Percentiles rank a stretch among this genome's conserved stretches.
Evolutionary conservation across 2,329 filamentous ascomycete species (phyloP).

Genomic region (Neofusicoccum sp.): DNA sequence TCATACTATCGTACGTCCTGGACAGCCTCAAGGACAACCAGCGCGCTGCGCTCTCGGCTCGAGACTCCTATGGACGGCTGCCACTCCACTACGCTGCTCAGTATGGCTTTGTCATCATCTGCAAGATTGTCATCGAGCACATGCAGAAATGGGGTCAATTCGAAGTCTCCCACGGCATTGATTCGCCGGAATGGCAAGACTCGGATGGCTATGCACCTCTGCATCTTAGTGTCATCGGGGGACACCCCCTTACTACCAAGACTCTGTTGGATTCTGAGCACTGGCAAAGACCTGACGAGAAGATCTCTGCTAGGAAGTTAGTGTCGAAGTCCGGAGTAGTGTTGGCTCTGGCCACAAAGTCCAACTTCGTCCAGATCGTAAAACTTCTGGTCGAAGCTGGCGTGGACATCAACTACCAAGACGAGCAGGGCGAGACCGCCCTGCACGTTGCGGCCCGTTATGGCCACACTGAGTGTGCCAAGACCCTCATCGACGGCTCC

Average conservation of each 20-base stretch:
- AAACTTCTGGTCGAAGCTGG: conserved; percentile 84
- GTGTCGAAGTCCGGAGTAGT: conserved; percentile 84
- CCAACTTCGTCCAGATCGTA: conserved; percentile 82
- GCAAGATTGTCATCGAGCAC: conserved; percentile 78
- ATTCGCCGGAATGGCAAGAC: conserved; percentile 87
- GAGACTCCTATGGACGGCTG: conserved; percentile 77
- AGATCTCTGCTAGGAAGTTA: conserved; percentile 63
- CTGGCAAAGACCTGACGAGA: conserved; percentile 66
- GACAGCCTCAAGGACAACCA: conserved; percentile 68
- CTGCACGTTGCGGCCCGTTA: conserved; percentile 89
- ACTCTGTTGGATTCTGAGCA: conserved; percentile 77
- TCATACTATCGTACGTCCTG: conserved; percentile 62
- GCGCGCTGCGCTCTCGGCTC: conserved; percentile 62
- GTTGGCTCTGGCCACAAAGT: conserved; percentile 81
- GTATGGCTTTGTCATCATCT: conserved; percentile 90
- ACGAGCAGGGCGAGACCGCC: conserved; percentile 85
- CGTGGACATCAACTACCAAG: conserved; percentile 90
- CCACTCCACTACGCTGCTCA: conserved; percentile 93
- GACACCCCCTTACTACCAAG: conserved; percentile 82
- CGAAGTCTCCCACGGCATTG: conserved; percentile 79
- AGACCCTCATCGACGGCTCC: conserved; percentile 69
- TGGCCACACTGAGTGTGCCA: conserved; percentile 77
- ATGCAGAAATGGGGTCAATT: conserved; percentile 91
- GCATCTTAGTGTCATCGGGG: conserved; percentile 87
- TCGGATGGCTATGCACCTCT: conserved; percentile 86